Conservation (phyloP, 441 rosid genomes). For the Adansonia rubrostipa region DNA sequence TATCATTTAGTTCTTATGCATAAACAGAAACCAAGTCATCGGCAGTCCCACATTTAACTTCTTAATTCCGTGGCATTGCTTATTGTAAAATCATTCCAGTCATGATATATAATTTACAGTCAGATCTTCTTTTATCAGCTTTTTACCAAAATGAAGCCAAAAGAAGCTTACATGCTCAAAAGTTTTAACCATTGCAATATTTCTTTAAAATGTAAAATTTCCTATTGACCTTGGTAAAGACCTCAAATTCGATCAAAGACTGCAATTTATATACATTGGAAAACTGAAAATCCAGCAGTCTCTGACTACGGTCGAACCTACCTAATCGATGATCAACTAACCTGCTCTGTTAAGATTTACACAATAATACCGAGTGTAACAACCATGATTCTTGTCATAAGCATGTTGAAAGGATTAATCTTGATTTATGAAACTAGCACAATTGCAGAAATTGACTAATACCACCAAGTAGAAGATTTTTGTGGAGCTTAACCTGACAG, state of each 20-base stretch:
- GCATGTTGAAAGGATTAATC: background rate
- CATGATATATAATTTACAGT: background rate
- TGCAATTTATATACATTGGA: background rate
- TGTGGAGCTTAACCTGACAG: slow-evolving; percentile 57
- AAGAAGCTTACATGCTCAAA: background rate
- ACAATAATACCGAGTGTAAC: background rate
- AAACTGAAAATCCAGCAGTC: background rate
- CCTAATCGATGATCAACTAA: background rate
- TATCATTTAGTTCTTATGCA: background rate
- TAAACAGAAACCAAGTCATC: background rate
- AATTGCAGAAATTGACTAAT: slow-evolving; percentile 23
- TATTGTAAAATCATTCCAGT: background rate
- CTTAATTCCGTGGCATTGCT: background rate
- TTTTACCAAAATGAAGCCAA: background rate
- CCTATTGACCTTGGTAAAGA: background rate
- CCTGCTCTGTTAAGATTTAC: background rate
- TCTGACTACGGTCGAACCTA: background rate
- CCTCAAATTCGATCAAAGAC: background rate
- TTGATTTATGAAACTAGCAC: background rate
- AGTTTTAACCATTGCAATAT: background rate
- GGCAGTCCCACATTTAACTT: background rate
- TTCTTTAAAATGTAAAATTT: background rate
- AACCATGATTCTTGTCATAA: background rate
- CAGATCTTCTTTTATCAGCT: background rate
- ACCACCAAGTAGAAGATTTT: background rate